Percentiles rank a stretch among this genome's conserved stretches.
phyloP scores from a whole-genome alignment of 176 grass and related monocot species.

The Calamus simplicifolius region DNA sequence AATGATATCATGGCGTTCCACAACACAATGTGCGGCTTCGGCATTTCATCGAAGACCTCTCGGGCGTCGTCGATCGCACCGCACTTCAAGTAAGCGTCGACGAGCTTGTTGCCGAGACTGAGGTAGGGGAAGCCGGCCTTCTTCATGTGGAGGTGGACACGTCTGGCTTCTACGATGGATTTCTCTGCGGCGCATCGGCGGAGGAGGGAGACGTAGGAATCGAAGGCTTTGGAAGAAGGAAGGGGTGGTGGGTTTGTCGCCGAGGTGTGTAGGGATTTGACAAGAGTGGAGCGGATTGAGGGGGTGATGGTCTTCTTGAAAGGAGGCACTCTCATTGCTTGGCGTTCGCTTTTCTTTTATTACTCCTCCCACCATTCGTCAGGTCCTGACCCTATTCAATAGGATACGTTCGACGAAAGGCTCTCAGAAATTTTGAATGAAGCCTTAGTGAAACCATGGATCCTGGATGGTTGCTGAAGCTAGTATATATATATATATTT shows the following conservation, averaged over 20 bases:
- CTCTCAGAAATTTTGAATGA: too few species aligned
- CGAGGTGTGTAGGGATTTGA: too few species aligned
- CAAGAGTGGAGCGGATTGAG: too few species aligned
- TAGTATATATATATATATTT: too few species aligned
- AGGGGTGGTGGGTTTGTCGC: too few species aligned
- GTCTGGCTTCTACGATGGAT: slow-evolving; percentile 1
- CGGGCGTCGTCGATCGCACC: slow-evolving; percentile 14
- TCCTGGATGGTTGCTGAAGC: too few species aligned
- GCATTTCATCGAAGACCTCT: slow-evolving; percentile 24
- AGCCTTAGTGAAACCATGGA: too few species aligned
- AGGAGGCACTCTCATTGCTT: not conserved
- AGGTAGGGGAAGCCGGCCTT: slow-evolving; percentile 13
- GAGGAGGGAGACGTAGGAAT: slow-evolving; percentile 17
- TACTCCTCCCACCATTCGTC: too few species aligned
- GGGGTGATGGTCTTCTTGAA: not conserved
- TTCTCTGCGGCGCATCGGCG: slow-evolving; percentile 6
- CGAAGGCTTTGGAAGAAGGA: not conserved
- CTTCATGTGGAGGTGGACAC: slow-evolving; percentile 21
- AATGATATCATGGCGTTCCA: slow-evolving; percentile 23
- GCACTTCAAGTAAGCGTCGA: slow-evolving; percentile 20
- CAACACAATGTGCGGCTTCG: slow-evolving; percentile 17
- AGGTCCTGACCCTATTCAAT: too few species aligned
- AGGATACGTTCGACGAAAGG: too few species aligned
- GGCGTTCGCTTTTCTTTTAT: not conserved
- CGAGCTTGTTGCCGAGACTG: slow-evolving; percentile 19